phyloP scores from a whole-genome alignment of 2,329 filamentous ascomycete species.

The Escovopsis sp. region DNA sequence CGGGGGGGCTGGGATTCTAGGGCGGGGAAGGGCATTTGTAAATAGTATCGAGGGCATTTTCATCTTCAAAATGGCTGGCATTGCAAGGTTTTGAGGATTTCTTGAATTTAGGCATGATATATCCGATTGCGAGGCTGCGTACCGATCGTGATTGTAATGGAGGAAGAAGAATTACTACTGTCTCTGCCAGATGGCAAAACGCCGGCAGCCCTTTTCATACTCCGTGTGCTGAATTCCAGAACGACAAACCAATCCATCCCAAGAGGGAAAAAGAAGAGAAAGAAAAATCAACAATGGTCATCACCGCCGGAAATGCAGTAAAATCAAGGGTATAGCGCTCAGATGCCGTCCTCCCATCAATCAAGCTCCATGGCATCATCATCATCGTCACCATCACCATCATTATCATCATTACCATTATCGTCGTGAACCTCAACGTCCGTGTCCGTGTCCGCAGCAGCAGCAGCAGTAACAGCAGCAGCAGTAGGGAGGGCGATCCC shows the following conservation, averaged over 20 bases:
- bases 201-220: too few species aligned
- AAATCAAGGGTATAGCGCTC: not conserved
- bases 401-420: constrained; percentile 9
- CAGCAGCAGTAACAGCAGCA: not conserved
- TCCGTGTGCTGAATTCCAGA: not conserved
- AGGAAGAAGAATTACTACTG: too few species aligned
- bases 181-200: too few species aligned
- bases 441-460: constrained; percentile 28
- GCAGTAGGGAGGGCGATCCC: constrained; percentile 1
- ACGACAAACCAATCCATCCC: not conserved
- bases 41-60: constrained; percentile 9
- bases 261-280: not conserved
- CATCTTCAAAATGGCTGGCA: constrained; percentile 4
- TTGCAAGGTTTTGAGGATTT: constrained; percentile 1
- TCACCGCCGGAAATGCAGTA: too few species aligned
- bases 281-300: not conserved
- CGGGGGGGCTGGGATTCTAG: constrained; percentile 21
- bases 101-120: not conserved
- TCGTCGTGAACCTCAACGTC: constrained; percentile 33
- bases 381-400: not conserved
- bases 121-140: not conserved
- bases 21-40: constrained; percentile 4
- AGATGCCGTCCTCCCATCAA: not conserved
- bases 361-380: not conserved
- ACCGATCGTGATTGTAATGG: too few species aligned